Conservation (phyloP, 768 basidiomycete genomes). For the Imleria badia region DNA sequence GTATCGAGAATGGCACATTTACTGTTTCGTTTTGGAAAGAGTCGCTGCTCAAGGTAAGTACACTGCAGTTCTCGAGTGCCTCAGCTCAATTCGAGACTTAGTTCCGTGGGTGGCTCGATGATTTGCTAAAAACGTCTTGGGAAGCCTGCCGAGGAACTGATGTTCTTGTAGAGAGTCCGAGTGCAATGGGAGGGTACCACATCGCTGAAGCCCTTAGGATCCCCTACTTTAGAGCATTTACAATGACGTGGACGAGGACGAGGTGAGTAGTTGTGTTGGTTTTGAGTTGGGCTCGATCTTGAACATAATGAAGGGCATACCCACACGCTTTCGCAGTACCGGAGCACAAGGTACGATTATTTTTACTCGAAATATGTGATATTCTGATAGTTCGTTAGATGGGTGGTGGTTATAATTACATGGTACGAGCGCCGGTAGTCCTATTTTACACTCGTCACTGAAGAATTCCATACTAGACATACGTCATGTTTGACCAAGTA, state of each 20-base stretch:
- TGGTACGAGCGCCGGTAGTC: constrained; percentile 54
- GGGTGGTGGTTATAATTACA: constrained; percentile 98
- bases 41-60: constrained; percentile 74
- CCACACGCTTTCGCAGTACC: constrained; percentile 98
- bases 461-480: constrained; percentile 52
- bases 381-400: constrained; percentile 51
- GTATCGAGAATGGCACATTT: constrained; percentile 97
- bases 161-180: constrained; percentile 91
- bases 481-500: constrained; percentile 96
- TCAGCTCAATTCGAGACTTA: constrained; percentile 31
- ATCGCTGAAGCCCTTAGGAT: constrained; percentile 93
- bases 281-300: not conserved
- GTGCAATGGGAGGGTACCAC: constrained; percentile 96
- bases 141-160: constrained; percentile 95
- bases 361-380: not conserved
- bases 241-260: constrained; percentile 97
- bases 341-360: constrained; percentile 71
- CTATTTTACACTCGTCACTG: constrained; percentile 1
- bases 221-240: constrained; percentile 94
- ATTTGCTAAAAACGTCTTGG: constrained; percentile 93
- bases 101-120: constrained; percentile 99
- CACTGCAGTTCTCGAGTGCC: not conserved
- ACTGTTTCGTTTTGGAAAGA: constrained; percentile 95
- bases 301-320: constrained; percentile 62
- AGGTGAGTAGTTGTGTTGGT: constrained; percentile 41